Evolutionary conservation across 2,329 filamentous ascomycete species (phyloP).

Genomic region (Amylocarpus encephaloides): DNA sequence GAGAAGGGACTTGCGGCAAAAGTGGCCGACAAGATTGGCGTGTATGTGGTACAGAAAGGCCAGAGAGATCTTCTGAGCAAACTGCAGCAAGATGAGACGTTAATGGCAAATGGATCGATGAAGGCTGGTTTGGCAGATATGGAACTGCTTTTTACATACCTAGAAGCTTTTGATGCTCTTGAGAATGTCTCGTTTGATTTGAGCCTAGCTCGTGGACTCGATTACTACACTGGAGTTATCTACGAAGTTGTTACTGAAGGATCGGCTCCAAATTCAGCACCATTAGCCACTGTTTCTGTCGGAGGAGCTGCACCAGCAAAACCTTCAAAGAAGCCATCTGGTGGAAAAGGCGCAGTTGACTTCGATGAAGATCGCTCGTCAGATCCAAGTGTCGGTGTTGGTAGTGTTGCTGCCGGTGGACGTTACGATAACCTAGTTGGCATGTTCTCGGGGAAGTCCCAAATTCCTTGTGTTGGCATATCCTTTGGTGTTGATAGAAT

Average conservation of each 20-base stretch:
- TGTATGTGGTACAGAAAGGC: conserved; percentile 74
- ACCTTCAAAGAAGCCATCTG: conserved; percentile 35
- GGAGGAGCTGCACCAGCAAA: conserved; percentile 35
- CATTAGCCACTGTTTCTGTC: conserved; percentile 34
- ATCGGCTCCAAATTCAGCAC: conserved; percentile 68
- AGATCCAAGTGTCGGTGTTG: conserved; percentile 76
- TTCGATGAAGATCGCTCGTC: conserved; percentile 60
- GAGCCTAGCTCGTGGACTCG: conserved; percentile 81
- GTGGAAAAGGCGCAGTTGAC: conserved; percentile 47
- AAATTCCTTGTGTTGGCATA: conserved; percentile 84
- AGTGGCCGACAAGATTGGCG: conserved; percentile 81
- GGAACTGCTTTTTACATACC: conserved; percentile 72
- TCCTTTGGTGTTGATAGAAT: conserved; percentile 95
- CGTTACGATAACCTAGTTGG: conserved; percentile 90
- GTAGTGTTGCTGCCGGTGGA: conserved; percentile 82
- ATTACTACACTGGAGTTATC: conserved; percentile 76
- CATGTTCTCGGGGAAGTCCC: conserved; percentile 82
- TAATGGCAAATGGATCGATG: conserved; percentile 67
- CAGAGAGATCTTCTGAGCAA: conserved; percentile 66
- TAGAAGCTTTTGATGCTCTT: conserved; percentile 68
- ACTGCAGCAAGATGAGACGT: conserved; percentile 58
- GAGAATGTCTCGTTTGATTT: conserved; percentile 82
- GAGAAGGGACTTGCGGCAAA: conserved; percentile 75
- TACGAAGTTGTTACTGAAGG: conserved; percentile 76
- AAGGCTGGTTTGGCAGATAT: conserved; percentile 78